These are phyloP conservation scores for Amanita muscaria DNA, from an alignment of 768 basidiomycete species.

Conservation along the genomic window DNA sequence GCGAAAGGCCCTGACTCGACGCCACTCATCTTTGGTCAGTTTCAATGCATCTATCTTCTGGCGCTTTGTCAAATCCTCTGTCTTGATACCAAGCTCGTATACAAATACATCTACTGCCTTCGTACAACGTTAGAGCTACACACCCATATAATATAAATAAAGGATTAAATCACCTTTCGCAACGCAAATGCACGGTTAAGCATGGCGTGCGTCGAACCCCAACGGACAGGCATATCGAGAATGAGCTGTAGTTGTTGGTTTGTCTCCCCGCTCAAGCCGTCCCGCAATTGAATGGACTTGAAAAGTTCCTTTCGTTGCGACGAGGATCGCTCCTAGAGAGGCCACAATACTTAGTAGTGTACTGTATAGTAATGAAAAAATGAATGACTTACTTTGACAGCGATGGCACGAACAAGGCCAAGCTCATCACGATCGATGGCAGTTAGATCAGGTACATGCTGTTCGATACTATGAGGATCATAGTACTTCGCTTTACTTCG, in stretches of 20 bases:
- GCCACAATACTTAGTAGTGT: no score
- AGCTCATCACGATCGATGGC: constrained; percentile 19
- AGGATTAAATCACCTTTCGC: background rate
- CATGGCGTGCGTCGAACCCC: constrained; percentile 21
- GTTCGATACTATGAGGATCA: constrained; percentile 11
- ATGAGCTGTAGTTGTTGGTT: constrained; percentile 12
- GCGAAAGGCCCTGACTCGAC: no score
- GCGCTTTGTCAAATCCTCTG: no score
- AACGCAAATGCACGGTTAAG: constrained; percentile 13
- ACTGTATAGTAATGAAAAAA: constrained; percentile 8
- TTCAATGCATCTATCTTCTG: no score
- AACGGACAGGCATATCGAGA: constrained; percentile 18
- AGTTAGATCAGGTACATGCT: constrained; percentile 10
- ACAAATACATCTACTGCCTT: no score
- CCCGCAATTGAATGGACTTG: constrained; percentile 10
- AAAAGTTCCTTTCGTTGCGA: constrained; percentile 18
- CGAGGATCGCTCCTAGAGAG: background rate
- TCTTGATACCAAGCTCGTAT: no score
- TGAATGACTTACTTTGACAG: constrained; percentile 15
- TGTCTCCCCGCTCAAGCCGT: no score
- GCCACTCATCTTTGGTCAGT: no score
- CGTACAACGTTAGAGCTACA: no score
- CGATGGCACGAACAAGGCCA: constrained; percentile 19
- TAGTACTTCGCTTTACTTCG: constrained; percentile 19
- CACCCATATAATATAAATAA: no score